These are phyloP conservation scores for Venturia effusa DNA, from an alignment of 2,329 filamentous ascomycete species.

Conservation along the genomic window DNA sequence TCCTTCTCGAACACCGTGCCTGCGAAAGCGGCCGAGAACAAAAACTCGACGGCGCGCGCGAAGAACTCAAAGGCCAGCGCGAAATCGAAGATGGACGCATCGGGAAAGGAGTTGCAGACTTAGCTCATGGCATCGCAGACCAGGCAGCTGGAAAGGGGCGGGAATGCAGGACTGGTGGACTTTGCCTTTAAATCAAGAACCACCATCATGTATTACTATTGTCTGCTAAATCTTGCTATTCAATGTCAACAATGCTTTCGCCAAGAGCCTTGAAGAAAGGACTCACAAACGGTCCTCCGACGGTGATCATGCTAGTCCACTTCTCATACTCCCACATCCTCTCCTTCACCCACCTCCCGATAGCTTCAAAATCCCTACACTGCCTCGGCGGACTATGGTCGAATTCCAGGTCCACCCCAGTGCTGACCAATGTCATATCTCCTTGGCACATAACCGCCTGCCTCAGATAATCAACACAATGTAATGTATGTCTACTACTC, in stretches of 20 bases:
- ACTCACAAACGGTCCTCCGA: neutral
- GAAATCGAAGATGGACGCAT: neutral
- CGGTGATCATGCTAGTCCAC: neutral
- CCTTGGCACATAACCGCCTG: slow-evolving; percentile 14
- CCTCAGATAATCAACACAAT: slow-evolving; percentile 15
- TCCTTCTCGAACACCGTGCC: neutral
- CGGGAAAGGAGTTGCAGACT: neutral
- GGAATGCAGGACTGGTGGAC: slow-evolving; percentile 2
- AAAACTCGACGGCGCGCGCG: neutral
- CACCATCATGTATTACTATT: neutral
- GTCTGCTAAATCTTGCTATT: neutral
- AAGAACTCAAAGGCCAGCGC: slow-evolving; percentile 1
- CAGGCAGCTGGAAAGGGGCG: neutral
- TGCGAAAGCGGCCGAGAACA: slow-evolving; percentile 6
- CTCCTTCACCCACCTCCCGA: neutral
- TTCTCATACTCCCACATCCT: slow-evolving; percentile 7
- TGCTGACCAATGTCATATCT: slow-evolving; percentile 11
- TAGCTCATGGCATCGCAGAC: neutral
- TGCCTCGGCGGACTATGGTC: neutral
- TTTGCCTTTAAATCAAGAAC: neutral
- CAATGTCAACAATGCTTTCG: neutral
- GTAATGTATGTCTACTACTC: neutral
- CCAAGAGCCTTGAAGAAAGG: neutral
- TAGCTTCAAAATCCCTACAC: slow-evolving; percentile 4
- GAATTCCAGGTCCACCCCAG: slow-evolving; percentile 4